Evolutionary conservation across 768 basidiomycete species (phyloP), one percentile per base, ranked within the genome.

Genomic region (Trametes cubensis): DNA sequence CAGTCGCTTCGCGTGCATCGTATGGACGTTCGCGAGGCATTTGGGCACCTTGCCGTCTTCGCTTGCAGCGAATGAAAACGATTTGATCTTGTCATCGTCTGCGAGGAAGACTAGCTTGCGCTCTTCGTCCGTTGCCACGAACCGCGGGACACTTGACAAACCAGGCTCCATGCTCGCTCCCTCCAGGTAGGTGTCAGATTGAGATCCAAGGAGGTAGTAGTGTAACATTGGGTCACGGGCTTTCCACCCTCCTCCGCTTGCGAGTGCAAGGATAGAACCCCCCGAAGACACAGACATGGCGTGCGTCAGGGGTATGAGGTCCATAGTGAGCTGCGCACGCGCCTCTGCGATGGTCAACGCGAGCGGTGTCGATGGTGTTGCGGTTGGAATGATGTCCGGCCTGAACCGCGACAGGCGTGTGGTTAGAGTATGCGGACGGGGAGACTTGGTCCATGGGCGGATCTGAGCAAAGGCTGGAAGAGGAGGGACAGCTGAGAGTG

Each of bases 31-130:
- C 3, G 67, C 39, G 18, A 63, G 54, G 3, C 40, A 51, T 21
- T 55, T 51, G 6, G 60, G 51, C 18, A 45, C 30, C 6, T 42
- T 38, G 10, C 51, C 55, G 11, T 34, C 25, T 1, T 49, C 54
- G 0, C 64, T 51, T 2, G 61, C 30, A 1, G 50, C 69, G 71
- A 76, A 79, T 3, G 62, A 61, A 62, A 74, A 82, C 0, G 78
- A 77, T 60, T 80, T 80, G 61, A 80, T 61, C 15, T 76, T 65
- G 17, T 67, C 60, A 11, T 41, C 45, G 58, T 80, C 79, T 1
- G 72, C 78, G 2, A 72, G 69, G 59, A 77, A 77, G 4, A 80
- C 66, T 11, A 80, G 73, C 41, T 74, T 76, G 38, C 74, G 71
- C 14, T 65, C 62, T 10, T 75, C 75, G 62, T 79, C 77, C 13